These are phyloP conservation scores for Mycena pura DNA, from an alignment of 768 basidiomycete genomes.

Conservation along the genomic window DNA sequence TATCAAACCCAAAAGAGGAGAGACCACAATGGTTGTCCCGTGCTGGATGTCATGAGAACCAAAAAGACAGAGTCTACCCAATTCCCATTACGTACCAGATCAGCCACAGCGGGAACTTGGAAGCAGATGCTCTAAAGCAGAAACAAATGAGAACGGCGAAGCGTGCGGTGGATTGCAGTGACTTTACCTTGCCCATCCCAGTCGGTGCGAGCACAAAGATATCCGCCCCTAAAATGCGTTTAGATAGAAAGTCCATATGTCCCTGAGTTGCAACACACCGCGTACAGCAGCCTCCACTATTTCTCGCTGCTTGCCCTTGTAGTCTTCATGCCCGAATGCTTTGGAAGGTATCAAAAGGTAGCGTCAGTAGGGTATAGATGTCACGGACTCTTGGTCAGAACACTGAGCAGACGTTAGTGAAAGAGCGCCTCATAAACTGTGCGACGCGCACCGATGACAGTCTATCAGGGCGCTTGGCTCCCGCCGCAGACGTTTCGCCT, in stretches of 20 bases:
- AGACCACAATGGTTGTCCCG: slow-evolving; percentile 78
- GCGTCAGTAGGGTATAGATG: background rate
- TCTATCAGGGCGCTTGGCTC: slow-evolving; percentile 23
- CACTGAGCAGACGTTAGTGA: background rate
- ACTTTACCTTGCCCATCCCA: slow-evolving; percentile 83
- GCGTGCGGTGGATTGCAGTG: background rate
- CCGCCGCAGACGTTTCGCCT: slow-evolving; percentile 17
- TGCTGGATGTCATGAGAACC: slow-evolving; percentile 43
- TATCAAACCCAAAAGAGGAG: slow-evolving; percentile 66
- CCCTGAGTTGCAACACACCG: slow-evolving; percentile 46
- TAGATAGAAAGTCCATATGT: background rate
- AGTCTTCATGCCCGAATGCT: slow-evolving; percentile 76
- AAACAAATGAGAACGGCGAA: background rate
- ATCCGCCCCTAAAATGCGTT: slow-evolving; percentile 57
- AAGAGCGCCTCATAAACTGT: background rate
- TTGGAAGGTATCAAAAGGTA: background rate
- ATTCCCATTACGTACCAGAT: slow-evolving; percentile 52
- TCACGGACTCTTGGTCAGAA: slow-evolving; percentile 14
- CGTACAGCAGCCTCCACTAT: slow-evolving; percentile 73
- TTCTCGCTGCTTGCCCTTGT: slow-evolving; percentile 80
- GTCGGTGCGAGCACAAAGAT: slow-evolving; percentile 86
- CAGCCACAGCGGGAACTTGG: slow-evolving; percentile 79
- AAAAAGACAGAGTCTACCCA: background rate
- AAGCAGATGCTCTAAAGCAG: slow-evolving; percentile 76
- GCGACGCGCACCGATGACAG: slow-evolving; percentile 24